phyloP scores from a whole-genome alignment of 2,329 filamentous ascomycete genomes.

The Fusarium xylarioides region DNA sequence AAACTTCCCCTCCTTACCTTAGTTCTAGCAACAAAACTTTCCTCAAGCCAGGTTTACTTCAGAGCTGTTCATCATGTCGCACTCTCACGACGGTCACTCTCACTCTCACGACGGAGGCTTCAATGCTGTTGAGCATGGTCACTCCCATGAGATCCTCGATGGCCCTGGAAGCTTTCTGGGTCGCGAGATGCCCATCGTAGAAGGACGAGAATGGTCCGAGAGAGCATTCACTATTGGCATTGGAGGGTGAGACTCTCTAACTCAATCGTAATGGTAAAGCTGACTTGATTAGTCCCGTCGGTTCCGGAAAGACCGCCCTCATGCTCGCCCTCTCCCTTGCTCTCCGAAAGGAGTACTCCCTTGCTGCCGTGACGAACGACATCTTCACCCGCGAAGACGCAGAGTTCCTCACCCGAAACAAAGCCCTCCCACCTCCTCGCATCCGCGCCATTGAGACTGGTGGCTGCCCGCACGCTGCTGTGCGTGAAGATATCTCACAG shows the following conservation, averaged over 20 bases:
- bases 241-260: conserved; percentile 74
- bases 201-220: conserved; percentile 87
- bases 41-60: background rate
- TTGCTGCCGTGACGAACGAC: conserved; percentile 97
- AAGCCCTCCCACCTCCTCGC: conserved; percentile 80
- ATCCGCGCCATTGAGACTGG: conserved; percentile 98
- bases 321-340: conserved; percentile 93
- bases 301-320: conserved; percentile 95
- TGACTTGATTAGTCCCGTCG: conserved; percentile 76
- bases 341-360: conserved; percentile 81
- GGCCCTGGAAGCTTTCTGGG: conserved; percentile 90
- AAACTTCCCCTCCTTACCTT: conserved; percentile 9
- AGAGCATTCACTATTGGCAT: conserved; percentile 97
- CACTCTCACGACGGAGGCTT: conserved; percentile 64
- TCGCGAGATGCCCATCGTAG: conserved; percentile 92
- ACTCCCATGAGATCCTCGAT: conserved; percentile 94
- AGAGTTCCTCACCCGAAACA: conserved; percentile 91
- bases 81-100: conserved; percentile 68
- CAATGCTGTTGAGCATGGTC: conserved; percentile 79
- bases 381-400: conserved; percentile 99
- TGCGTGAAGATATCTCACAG: conserved; percentile 93
- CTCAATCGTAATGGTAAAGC: background rate
- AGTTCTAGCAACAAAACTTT: background rate
- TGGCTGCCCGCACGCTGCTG: conserved; percentile 95
- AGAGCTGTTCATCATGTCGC: conserved; percentile 46